A percentile compares a stretch with the other conserved stretches of the same genome.
phyloP scores from a whole-genome alignment of 805 yeast genomes.

The Naumovozyma dairenensis region DNA sequence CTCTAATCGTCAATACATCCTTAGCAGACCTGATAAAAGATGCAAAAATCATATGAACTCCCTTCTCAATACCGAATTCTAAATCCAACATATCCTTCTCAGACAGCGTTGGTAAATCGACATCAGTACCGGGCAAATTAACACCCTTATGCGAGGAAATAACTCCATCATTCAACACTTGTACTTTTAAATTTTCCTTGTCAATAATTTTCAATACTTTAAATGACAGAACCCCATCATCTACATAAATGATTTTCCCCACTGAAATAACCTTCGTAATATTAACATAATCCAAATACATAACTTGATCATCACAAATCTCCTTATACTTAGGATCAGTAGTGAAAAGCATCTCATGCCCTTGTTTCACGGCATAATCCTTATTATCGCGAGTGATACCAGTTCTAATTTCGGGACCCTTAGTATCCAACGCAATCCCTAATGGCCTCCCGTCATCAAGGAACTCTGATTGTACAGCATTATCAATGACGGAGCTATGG shows the following conservation, averaged over 20 bases:
- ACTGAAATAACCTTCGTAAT: conserved; percentile 83
- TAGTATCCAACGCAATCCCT: conserved; percentile 96
- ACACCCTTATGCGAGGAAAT: conserved; percentile 98
- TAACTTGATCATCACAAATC: conserved; percentile 63
- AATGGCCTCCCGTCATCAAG: conserved; percentile 90
- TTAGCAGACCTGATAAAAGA: conserved; percentile 93
- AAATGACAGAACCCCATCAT: conserved; percentile 95
- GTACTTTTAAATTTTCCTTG: conserved; percentile 71
- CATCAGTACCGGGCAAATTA: conserved; percentile 97
- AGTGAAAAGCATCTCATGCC: conserved; percentile 87
- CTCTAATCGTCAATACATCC: conserved; percentile 83
- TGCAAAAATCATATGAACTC: conserved; percentile 97
- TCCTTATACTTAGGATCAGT: conserved; percentile 75
- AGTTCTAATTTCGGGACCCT: conserved; percentile 99
- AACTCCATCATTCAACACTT: conserved; percentile 87
- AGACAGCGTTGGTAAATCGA: conserved; percentile 93
- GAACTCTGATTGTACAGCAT: conserved; percentile 89
- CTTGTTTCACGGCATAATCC: conserved; percentile 75
- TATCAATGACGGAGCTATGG: conserved; percentile 94
- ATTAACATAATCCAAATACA: conserved; percentile 92
- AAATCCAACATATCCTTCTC: conserved; percentile 94
- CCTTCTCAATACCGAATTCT: conserved; percentile 91
- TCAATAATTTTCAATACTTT: conserved; percentile 81
- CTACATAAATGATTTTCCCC: conserved; percentile 89
- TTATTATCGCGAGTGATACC: conserved; percentile 77